These are phyloP conservation scores for Paxillus ammoniavirescens DNA, from an alignment of 768 basidiomycete genomes.

Conservation along the genomic window DNA sequence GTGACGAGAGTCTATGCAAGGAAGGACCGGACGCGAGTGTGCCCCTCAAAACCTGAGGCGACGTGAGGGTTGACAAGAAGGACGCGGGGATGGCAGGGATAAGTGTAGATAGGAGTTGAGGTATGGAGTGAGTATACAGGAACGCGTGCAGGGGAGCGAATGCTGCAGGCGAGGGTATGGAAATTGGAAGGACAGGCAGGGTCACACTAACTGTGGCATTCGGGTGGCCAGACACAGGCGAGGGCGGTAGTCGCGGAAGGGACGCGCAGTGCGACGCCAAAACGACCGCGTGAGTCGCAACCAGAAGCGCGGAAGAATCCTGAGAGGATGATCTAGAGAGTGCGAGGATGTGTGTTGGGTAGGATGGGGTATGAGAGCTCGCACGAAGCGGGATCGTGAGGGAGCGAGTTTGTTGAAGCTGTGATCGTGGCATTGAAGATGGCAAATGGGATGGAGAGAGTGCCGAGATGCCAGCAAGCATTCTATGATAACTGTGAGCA, in stretches of 20 bases:
- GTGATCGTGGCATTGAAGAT: slow-evolving; percentile 27
- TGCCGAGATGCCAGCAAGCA: slow-evolving; percentile 41
- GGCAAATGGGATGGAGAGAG: slow-evolving; percentile 48
- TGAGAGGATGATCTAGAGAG: slow-evolving; percentile 32
- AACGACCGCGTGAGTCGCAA: slow-evolving; percentile 68
- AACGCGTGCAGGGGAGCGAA: slow-evolving; percentile 61
- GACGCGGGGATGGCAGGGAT: slow-evolving; percentile 33
- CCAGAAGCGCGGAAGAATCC: slow-evolving; percentile 43
- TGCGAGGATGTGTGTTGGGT: slow-evolving; percentile 56
- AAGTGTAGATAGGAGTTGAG: slow-evolving; percentile 51
- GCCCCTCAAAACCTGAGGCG: slow-evolving; percentile 35
- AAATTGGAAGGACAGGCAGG: slow-evolving; percentile 62
- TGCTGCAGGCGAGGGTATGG: slow-evolving; percentile 59
- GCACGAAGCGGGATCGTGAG: slow-evolving; percentile 32
- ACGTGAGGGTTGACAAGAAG: slow-evolving; percentile 30
- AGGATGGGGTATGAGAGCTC: slow-evolving; percentile 20
- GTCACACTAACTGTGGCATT: slow-evolving; percentile 35
- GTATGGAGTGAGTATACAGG: slow-evolving; percentile 61
- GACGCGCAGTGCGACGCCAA: slow-evolving; percentile 68
- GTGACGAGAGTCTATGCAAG: slow-evolving; percentile 54
- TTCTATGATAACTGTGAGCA: slow-evolving; percentile 38
- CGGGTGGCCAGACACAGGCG: slow-evolving; percentile 32
- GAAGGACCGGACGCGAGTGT: slow-evolving; percentile 47
- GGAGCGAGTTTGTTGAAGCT: slow-evolving; percentile 30
- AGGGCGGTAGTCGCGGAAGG: slow-evolving; percentile 53